phyloP scores from a whole-genome alignment of 1,284 basidiomycete species.

The Cystobasidium slooffiae region DNA sequence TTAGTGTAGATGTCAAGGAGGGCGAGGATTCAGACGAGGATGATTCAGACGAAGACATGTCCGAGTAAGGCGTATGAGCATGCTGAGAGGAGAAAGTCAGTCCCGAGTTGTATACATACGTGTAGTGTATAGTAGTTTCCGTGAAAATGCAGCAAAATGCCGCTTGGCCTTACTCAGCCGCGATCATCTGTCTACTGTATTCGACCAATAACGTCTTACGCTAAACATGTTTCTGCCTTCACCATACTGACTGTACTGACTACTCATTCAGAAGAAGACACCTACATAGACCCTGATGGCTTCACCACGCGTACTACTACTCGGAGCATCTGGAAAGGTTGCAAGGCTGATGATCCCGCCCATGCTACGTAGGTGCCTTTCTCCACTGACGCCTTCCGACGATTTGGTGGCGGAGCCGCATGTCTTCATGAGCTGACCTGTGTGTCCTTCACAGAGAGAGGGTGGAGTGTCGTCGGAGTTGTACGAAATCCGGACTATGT shows the following conservation, averaged over 20 bases:
- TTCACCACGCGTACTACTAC: slow-evolving; percentile 31
- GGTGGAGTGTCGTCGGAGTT: slow-evolving; percentile 29
- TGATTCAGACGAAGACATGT: slow-evolving; percentile 51
- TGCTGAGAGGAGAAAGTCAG: background rate
- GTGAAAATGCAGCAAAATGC: background rate
- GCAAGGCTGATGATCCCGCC: slow-evolving; percentile 29
- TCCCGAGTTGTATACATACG: background rate
- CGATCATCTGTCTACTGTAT: too few species aligned
- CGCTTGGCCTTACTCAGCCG: too few species aligned
- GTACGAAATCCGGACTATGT: slow-evolving; percentile 34
- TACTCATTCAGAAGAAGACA: background rate
- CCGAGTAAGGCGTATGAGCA: slow-evolving; percentile 15
- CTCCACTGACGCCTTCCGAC: background rate
- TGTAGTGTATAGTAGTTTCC: slow-evolving; percentile 1
- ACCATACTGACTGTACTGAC: slow-evolving; percentile 1
- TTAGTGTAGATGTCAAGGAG: slow-evolving; percentile 80
- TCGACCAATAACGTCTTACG: too few species aligned
- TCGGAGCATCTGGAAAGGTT: slow-evolving; percentile 40
- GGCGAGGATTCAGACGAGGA: slow-evolving; percentile 72
- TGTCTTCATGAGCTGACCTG: background rate
- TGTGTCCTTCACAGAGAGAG: background rate
- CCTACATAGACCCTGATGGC: background rate
- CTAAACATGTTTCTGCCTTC: background rate
- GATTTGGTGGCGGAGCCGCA: background rate
- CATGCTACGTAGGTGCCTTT: slow-evolving; percentile 14